phyloP scores from a whole-genome alignment of 2,329 filamentous ascomycete genomes.

The Daldinia eschscholtzii region DNA sequence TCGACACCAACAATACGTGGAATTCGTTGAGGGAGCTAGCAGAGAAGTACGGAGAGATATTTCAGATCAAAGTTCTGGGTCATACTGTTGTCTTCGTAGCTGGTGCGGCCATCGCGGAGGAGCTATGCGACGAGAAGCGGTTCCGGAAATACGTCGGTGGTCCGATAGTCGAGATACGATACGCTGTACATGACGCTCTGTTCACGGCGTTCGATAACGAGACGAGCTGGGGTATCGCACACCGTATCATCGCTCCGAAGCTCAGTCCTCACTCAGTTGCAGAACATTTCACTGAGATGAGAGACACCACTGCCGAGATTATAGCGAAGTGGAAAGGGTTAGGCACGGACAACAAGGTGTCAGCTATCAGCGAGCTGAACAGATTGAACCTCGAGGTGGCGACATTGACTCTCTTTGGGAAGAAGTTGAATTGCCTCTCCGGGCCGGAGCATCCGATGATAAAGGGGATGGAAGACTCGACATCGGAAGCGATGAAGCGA shows the following conservation, averaged over 20 bases:
- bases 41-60: conserved; percentile 62
- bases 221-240: conserved; percentile 63
- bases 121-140: conserved; percentile 64
- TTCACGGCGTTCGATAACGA: conserved; percentile 66
- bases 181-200: conserved; percentile 63
- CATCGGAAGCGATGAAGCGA: conserved; percentile 67
- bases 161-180: conserved; percentile 65
- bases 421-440: conserved; percentile 61
- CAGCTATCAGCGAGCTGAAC: conserved; percentile 64
- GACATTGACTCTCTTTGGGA: conserved; percentile 64
- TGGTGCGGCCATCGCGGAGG: conserved; percentile 57
- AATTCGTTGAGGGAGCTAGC: conserved; percentile 62
- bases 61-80: conserved; percentile 59
- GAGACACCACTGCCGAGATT: conserved; percentile 63
- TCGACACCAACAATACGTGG: conserved; percentile 64
- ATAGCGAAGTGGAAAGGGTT: conserved; percentile 62
- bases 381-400: conserved; percentile 66
- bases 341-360: conserved; percentile 56
- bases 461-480: conserved; percentile 66
- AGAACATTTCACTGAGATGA: conserved; percentile 61
- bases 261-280: conserved; percentile 54
- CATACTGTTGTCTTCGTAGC: conserved; percentile 59
- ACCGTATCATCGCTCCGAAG: conserved; percentile 65
- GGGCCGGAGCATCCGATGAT: conserved; percentile 64
- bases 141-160: conserved; percentile 68